Conservation (phyloP, 192 early-diverging fungal genomes). For the Coemansia sp. region DNA sequence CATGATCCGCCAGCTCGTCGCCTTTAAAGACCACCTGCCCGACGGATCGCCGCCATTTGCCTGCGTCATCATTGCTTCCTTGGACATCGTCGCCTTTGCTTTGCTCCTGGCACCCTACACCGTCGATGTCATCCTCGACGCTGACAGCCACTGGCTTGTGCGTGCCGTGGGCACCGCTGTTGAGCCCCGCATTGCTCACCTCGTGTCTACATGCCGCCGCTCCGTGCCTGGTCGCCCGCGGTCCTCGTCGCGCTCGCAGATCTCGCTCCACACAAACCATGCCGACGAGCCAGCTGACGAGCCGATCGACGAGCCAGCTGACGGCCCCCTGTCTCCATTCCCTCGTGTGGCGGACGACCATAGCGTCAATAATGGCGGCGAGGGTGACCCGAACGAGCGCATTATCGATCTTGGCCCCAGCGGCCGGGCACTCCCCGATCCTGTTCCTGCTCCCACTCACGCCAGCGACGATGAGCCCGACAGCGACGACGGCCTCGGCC, state of each 20-base stretch:
- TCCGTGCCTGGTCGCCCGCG: not conserved
- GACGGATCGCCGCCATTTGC: slow-evolving; percentile 34
- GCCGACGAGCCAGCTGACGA: no score
- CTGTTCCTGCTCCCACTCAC: not conserved
- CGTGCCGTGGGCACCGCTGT: not conserved
- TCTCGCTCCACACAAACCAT: slow-evolving; percentile 39
- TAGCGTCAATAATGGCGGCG: no score
- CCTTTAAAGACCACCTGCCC: slow-evolving; percentile 39
- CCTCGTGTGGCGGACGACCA: not conserved
- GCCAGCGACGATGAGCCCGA: not conserved
- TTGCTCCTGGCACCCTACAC: slow-evolving; percentile 35
- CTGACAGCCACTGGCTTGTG: slow-evolving; percentile 24
- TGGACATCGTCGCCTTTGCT: slow-evolving; percentile 30
- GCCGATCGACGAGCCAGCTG: no score
- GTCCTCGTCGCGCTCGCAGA: slow-evolving; percentile 25
- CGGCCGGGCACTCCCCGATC: not conserved
- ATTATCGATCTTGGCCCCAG: slow-evolving; percentile 12
- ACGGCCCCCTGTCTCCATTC: not conserved
- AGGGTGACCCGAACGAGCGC: slow-evolving; percentile 7
- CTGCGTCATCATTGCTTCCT: slow-evolving; percentile 24
- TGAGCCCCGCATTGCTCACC: slow-evolving; percentile 7
- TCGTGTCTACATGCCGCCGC: not conserved
- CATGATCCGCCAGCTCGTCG: slow-evolving; percentile 34
- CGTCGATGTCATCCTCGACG: slow-evolving; percentile 14
- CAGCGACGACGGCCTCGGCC: slow-evolving; percentile 16